Evolutionary conservation across 352 stramenopile genomes (phyloP).

Genomic region (Pythium volutum): DNA sequence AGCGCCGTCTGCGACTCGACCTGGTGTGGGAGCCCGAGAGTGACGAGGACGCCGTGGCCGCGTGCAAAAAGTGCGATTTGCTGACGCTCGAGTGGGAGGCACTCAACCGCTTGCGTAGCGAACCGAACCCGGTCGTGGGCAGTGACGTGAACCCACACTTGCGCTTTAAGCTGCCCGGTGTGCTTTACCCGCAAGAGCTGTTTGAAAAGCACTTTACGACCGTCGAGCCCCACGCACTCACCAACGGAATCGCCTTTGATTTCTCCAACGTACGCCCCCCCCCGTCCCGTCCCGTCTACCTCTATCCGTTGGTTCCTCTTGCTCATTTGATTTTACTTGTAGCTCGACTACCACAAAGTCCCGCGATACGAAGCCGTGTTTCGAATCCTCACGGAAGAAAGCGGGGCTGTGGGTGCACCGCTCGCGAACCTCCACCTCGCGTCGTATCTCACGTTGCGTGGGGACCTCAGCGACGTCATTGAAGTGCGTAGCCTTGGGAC

Average conservation of each 20-base stretch:
- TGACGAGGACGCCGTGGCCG: conserved; percentile 43
- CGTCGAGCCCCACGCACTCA: conserved; percentile 43
- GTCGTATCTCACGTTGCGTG: conserved; percentile 63
- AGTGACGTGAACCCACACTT: conserved; percentile 32
- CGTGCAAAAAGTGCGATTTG: conserved; percentile 63
- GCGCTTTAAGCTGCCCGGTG: conserved; percentile 47
- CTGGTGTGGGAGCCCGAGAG: conserved; percentile 63
- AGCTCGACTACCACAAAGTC: conserved; percentile 63
- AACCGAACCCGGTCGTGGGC: conserved; percentile 14
- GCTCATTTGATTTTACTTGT: not conserved
- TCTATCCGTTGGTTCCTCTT: no score
- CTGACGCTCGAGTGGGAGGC: conserved; percentile 61
- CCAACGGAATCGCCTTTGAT: conserved; percentile 45
- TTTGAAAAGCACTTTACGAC: conserved; percentile 37
- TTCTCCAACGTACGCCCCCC: conserved; percentile 33
- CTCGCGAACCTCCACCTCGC: conserved; percentile 66
- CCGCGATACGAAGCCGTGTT: conserved; percentile 65
- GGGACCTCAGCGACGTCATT: conserved; percentile 47
- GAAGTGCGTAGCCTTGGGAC: not conserved
- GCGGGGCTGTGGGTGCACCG: conserved; percentile 53
- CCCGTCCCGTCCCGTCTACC: no score
- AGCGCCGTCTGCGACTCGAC: conserved; percentile 62
- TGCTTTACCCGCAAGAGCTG: conserved; percentile 54
- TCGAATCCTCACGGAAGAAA: conserved; percentile 73
- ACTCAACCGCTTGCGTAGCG: conserved; percentile 40